A percentile compares a stretch with the other conserved stretches of the same genome.
Evolutionary conservation across 2,329 filamentous ascomycete species (phyloP).

Genomic region (Trichoderma sp.): DNA sequence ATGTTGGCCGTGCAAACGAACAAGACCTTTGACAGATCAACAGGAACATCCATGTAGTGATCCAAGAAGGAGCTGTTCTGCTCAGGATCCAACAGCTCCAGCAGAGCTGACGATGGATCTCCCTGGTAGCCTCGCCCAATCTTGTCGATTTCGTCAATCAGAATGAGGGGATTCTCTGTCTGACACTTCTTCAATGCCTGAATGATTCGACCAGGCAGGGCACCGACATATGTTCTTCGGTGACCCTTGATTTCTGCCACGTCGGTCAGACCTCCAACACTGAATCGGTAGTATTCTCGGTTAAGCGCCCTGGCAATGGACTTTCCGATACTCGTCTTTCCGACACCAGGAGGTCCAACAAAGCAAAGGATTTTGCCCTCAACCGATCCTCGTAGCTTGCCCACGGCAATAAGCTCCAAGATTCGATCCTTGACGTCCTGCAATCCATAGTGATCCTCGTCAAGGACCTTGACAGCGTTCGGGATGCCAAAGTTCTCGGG

Average conservation of each 20-base stretch:
- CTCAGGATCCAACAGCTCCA: conserved; percentile 93
- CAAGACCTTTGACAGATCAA: conserved; percentile 94
- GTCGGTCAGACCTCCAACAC: conserved; percentile 93
- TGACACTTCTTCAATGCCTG: conserved; percentile 99
- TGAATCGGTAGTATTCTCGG: conserved; percentile 97
- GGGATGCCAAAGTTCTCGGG: conserved; percentile 96
- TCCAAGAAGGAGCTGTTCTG: conserved; percentile 97
- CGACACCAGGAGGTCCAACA: conserved; percentile 94
- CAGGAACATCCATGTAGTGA: conserved; percentile 97
- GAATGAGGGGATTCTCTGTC: conserved; percentile 93
- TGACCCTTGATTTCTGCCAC: conserved; percentile 99
- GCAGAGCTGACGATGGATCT: conserved; percentile 88
- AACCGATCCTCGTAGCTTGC: conserved; percentile 93
- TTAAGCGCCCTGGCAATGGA: conserved; percentile 94
- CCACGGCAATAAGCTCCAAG: conserved; percentile 95
- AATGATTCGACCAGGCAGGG: conserved; percentile 92
- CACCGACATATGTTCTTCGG: conserved; percentile 92
- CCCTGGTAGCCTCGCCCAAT: conserved; percentile 96
- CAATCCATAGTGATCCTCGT: conserved; percentile 94
- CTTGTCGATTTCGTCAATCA: conserved; percentile 98
- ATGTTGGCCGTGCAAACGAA: conserved; percentile 99
- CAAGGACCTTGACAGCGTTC: conserved; percentile 84
- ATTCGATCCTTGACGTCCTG: conserved; percentile 99
- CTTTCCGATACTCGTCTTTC: conserved; percentile 98
- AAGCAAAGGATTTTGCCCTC: conserved; percentile 99